These are phyloP conservation scores for Taphrina wiesneri DNA, from an alignment of 1,139 yeast genomes.

Conservation along the genomic window DNA sequence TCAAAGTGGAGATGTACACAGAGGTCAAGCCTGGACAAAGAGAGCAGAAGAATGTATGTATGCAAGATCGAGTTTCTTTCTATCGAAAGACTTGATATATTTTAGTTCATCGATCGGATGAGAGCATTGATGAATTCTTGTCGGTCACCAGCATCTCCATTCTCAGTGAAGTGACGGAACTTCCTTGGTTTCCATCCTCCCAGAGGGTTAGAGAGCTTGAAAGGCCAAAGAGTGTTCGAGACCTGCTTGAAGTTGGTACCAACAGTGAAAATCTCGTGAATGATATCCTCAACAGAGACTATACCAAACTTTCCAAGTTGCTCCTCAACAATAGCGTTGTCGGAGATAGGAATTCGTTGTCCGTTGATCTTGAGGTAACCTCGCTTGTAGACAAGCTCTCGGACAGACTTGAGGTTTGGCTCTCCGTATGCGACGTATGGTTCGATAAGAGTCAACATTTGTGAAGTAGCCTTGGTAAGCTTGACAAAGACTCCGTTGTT, in stretches of 20 bases:
- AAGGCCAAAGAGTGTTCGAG: constrained; percentile 99
- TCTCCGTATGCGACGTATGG: constrained; percentile 99
- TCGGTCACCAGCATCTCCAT: constrained; percentile 99
- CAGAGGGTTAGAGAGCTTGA: constrained; percentile 98
- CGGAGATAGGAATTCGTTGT: constrained; percentile 94
- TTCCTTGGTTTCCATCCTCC: constrained; percentile 99
- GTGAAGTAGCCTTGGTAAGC: constrained; percentile 97
- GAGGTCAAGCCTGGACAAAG: no score
- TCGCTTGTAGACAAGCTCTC: constrained; percentile 98
- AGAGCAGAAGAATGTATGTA: no score
- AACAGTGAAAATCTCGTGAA: constrained; percentile 95
- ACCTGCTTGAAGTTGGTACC: constrained; percentile 99
- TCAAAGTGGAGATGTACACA: no score
- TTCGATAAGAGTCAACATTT: constrained; percentile 95
- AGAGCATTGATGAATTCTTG: constrained; percentile 97
- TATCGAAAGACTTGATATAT: not conserved
- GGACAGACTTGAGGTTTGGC: constrained; percentile 94
- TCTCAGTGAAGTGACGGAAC: constrained; percentile 99
- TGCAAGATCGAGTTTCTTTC: not conserved
- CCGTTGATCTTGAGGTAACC: constrained; percentile 99
- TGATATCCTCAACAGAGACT: constrained; percentile 92
- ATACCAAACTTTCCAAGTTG: constrained; percentile 95
- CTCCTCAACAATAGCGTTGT: constrained; percentile 92
- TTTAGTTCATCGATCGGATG: constrained; percentile 93
- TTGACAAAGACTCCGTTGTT: constrained; percentile 98